These are phyloP conservation scores for Ophioceras dolichostomum DNA, from an alignment of 2,329 filamentous ascomycete genomes.

Conservation along the genomic window DNA sequence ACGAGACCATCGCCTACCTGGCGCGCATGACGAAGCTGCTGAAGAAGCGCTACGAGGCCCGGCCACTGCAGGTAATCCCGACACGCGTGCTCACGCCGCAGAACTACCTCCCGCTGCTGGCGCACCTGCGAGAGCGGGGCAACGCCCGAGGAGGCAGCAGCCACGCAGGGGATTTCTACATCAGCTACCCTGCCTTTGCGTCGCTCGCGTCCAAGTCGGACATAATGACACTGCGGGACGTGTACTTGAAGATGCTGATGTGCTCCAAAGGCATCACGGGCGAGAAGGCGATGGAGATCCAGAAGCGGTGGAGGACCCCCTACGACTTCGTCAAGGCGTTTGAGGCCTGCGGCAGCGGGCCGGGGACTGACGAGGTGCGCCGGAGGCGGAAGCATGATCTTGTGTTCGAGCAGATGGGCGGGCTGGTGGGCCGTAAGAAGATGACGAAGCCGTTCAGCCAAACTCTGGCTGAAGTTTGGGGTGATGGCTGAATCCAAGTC, in stretches of 20 bases:
- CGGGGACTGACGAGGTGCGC: constrained; percentile 23
- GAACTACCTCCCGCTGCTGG: constrained; percentile 54
- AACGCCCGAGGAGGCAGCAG: constrained; percentile 13
- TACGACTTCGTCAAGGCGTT: constrained; percentile 60
- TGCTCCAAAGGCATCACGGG: constrained; percentile 63
- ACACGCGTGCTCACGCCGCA: constrained; percentile 47
- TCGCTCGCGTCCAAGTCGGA: constrained; percentile 65
- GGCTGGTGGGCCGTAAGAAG: constrained; percentile 55
- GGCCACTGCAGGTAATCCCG: constrained; percentile 50
- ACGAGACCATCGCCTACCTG: constrained; percentile 68
- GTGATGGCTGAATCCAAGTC: constrained; percentile 32
- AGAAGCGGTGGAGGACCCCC: constrained; percentile 66
- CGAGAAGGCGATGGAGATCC: constrained; percentile 69
- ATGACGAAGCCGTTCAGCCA: constrained; percentile 52
- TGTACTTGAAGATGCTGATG: constrained; percentile 81
- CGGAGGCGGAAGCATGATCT: constrained; percentile 47
- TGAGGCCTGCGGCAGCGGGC: constrained; percentile 35
- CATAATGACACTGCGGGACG: constrained; percentile 57
- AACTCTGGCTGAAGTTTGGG: constrained; percentile 65
- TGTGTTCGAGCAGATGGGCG: constrained; percentile 42
- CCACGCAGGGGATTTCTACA: constrained; percentile 29
- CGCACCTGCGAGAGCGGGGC: constrained; percentile 41
- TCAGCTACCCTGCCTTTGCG: constrained; percentile 61
- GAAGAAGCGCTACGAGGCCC: constrained; percentile 49
- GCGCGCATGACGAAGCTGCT: constrained; percentile 59